A percentile compares a stretch with the other conserved stretches of the same genome.
Conservation (phyloP, 495 filamentous ascomycete species). For the Trichoderma erinaceum region DNA sequence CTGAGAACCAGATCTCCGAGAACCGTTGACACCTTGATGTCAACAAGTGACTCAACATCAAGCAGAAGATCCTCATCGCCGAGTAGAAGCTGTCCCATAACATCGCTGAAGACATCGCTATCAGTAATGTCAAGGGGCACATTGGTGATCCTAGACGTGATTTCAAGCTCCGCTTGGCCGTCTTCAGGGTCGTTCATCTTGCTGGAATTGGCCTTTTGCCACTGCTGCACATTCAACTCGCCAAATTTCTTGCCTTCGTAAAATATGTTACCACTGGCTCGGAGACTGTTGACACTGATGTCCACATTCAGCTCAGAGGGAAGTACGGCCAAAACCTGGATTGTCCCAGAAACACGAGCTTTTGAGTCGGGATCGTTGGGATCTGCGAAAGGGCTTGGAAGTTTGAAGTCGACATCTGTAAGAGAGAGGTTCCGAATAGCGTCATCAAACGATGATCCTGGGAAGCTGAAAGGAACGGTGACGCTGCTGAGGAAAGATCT, state of each 20-base stretch:
- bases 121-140: conserved; percentile 79
- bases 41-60: conserved; percentile 70
- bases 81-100: conserved; percentile 71
- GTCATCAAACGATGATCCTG: conserved; percentile 70
- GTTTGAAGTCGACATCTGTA: conserved; percentile 70
- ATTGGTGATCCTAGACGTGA: conserved; percentile 67
- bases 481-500: conserved; percentile 71
- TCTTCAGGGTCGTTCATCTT: conserved; percentile 48
- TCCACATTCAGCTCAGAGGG: conserved; percentile 82
- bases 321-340: conserved; percentile 66
- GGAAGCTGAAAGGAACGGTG: conserved; percentile 77
- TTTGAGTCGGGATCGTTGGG: conserved; percentile 67
- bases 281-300: conserved; percentile 66
- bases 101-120: conserved; percentile 62
- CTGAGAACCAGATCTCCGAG: conserved; percentile 74
- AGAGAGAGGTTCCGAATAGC: conserved; percentile 81
- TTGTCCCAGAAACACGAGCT: conserved; percentile 72
- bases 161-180: conserved; percentile 53
- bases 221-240: conserved; percentile 64
- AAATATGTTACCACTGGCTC: conserved; percentile 69
- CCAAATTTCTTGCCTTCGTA: conserved; percentile 73
- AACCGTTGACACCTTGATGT: conserved; percentile 70
- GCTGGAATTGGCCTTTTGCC: conserved; percentile 81
- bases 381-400: conserved; percentile 71
- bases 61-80: conserved; percentile 58